Evolutionary conservation across 2,329 filamentous ascomycete genomes (phyloP).

Genomic region (Monilinia fructigena): DNA sequence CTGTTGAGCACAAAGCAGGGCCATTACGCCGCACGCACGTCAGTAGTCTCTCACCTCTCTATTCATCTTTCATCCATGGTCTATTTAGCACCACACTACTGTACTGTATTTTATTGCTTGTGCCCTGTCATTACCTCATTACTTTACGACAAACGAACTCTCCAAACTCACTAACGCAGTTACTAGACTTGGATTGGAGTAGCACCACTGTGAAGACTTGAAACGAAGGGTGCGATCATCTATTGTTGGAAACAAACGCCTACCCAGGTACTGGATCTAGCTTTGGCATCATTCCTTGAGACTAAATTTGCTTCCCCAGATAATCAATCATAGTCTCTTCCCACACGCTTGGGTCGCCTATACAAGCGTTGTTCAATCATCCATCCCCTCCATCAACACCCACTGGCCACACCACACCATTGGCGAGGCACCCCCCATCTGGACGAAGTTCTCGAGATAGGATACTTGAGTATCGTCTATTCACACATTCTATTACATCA

Average conservation of each 20-base stretch:
- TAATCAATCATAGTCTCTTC: conserved; percentile 29
- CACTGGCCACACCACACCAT: conserved; percentile 1
- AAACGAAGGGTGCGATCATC: conserved; percentile 29
- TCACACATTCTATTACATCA: neutral
- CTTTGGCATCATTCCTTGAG: conserved; percentile 16
- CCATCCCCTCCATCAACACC: conserved; percentile 19
- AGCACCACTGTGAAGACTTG: conserved; percentile 22
- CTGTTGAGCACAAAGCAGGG: conserved; percentile 4
- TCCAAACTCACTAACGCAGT: conserved; percentile 10
- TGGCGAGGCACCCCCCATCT: conserved; percentile 2
- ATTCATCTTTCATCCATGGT: conserved; percentile 8
- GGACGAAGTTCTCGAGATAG: neutral
- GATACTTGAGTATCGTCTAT: neutral
- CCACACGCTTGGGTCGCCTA: conserved; percentile 35
- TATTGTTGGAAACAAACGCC: conserved; percentile 25
- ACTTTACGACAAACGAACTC: conserved; percentile 8
- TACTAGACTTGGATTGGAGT: conserved; percentile 16
- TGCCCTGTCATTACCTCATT: neutral
- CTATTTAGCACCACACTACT: conserved; percentile 7
- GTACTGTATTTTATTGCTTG: conserved; percentile 2
- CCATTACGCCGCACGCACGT: conserved; percentile 18
- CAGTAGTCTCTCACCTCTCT: conserved; percentile 11
- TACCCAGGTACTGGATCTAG: conserved; percentile 21
- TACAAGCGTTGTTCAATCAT: conserved; percentile 30
- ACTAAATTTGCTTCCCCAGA: conserved; percentile 27